A percentile compares a stretch with the other conserved stretches of the same genome.
Evolutionary conservation across 805 yeast genomes (phyloP).

Genomic region (Komagataella phaffii): DNA sequence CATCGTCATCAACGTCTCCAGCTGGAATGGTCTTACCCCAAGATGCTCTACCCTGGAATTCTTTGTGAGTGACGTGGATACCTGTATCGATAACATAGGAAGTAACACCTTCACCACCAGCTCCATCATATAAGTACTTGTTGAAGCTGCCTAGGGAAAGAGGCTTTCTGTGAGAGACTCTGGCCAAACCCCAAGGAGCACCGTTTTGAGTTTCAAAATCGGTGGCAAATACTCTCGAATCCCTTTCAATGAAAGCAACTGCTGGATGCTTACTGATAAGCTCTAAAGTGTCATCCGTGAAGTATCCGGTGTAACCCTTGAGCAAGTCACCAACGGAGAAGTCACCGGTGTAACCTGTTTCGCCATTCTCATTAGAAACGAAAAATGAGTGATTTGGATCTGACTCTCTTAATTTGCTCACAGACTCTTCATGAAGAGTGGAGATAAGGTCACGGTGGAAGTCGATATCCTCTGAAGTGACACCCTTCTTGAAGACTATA

Average conservation of each 20-base stretch:
- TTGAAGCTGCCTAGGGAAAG: conserved; percentile 57
- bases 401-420: conserved; percentile 14
- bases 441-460: conserved; percentile 61
- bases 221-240: conserved; percentile 53
- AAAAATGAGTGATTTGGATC: conserved; percentile 25
- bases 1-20: conserved; percentile 62
- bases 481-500: conserved; percentile 63
- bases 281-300: conserved; percentile 63
- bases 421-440: conserved; percentile 30
- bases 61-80: conserved; percentile 58
- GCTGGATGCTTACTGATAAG: conserved; percentile 44
- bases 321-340: conserved; percentile 46
- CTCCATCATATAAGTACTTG: conserved; percentile 58
- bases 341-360: conserved; percentile 37
- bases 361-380: conserved; percentile 13
- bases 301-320: conserved; percentile 77
- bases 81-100: conserved; percentile 89
- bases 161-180: conserved; percentile 73
- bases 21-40: conserved; percentile 80
- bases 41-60: conserved; percentile 70
- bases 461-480: conserved; percentile 34
- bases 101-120: conserved; percentile 75
- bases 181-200: conserved; percentile 91
- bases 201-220: conserved; percentile 61
- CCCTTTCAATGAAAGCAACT: conserved; percentile 54